Percentiles rank a stretch among this genome's conserved stretches.
Evolutionary conservation across 768 basidiomycete species (phyloP).

Genomic region (Lactarius trivialis): DNA sequence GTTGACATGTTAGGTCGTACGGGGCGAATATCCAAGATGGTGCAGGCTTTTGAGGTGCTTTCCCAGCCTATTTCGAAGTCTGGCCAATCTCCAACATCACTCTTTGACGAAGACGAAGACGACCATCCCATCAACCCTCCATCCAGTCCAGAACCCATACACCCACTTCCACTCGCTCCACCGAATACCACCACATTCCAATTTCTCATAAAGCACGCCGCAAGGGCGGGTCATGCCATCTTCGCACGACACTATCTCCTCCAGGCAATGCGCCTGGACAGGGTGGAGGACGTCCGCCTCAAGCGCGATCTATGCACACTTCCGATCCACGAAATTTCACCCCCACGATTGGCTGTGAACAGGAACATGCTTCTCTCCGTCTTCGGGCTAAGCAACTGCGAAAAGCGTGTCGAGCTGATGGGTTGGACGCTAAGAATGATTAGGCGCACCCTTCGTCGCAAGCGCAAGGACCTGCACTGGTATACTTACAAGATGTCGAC

Average conservation of each 20-base stretch:
- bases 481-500: slow-evolving; percentile 31
- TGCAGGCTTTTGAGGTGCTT: slow-evolving; percentile 72
- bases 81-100: slow-evolving; percentile 40
- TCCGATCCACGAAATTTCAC: slow-evolving; percentile 31
- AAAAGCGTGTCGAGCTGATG: slow-evolving; percentile 53
- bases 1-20: slow-evolving; percentile 62
- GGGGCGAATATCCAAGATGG: slow-evolving; percentile 56
- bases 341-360: slow-evolving; percentile 52
- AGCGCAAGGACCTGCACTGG: slow-evolving; percentile 41
- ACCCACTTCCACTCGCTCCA: slow-evolving; percentile 37
- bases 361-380: slow-evolving; percentile 50
- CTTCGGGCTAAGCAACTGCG: slow-evolving; percentile 50
- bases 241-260: slow-evolving; percentile 63
- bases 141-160: slow-evolving; percentile 30
- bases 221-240: slow-evolving; percentile 39
- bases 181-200: slow-evolving; percentile 67
- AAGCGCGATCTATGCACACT: slow-evolving; percentile 30
- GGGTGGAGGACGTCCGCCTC: slow-evolving; percentile 30
- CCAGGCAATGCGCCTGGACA: slow-evolving; percentile 45
- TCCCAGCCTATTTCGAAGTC: slow-evolving; percentile 57
- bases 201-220: slow-evolving; percentile 53
- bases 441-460: slow-evolving; percentile 40
- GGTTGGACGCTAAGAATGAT: slow-evolving; percentile 50
- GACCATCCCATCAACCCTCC: slow-evolving; percentile 48
- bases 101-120: slow-evolving; percentile 60